A percentile compares a stretch with the other conserved stretches of the same genome.
These are phyloP conservation scores for Eimeria sp. DNA, from an alignment of 169 alveolate genomes.

Conservation along the genomic window DNA sequence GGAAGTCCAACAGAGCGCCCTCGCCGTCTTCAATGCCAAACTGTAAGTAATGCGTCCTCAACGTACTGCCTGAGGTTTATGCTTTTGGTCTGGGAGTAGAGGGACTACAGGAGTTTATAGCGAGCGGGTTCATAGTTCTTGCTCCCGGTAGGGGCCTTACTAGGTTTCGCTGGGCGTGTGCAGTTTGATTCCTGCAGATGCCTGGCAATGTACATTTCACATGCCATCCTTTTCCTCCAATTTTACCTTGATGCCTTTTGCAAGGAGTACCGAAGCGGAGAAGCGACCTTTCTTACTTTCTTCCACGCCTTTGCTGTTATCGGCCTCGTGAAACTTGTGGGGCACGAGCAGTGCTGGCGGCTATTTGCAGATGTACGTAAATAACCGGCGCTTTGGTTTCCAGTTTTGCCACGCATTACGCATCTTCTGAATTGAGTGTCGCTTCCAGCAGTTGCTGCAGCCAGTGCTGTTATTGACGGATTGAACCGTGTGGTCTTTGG, in stretches of 20 bases:
- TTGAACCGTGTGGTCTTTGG: not conserved
- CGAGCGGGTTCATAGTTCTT: not conserved
- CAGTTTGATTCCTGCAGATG: conserved; percentile 38
- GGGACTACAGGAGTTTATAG: not conserved
- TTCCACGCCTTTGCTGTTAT: conserved; percentile 87
- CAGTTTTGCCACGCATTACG: not conserved
- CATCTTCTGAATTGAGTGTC: not conserved
- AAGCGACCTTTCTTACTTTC: conserved; percentile 84
- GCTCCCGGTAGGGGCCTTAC: not conserved
- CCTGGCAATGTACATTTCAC: conserved; percentile 50
- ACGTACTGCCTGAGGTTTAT: not conserved
- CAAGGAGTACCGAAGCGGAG: conserved; percentile 86
- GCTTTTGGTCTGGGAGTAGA: not conserved
- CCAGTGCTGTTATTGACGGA: not conserved
- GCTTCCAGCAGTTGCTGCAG: not conserved
- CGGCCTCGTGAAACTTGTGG: conserved; percentile 84
- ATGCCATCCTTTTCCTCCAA: conserved; percentile 46
- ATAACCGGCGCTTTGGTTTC: not conserved
- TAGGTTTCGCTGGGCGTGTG: not conserved
- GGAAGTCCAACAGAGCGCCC: conserved; percentile 54
- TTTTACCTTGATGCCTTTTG: conserved; percentile 75
- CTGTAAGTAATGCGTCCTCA: conserved; percentile 20
- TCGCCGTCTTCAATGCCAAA: conserved; percentile 63
- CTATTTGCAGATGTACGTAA: conserved; percentile 85
- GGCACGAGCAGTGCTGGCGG: conserved; percentile 84